phyloP scores from a whole-genome alignment of 345 rosid species.

The Trapa incisa region DNA sequence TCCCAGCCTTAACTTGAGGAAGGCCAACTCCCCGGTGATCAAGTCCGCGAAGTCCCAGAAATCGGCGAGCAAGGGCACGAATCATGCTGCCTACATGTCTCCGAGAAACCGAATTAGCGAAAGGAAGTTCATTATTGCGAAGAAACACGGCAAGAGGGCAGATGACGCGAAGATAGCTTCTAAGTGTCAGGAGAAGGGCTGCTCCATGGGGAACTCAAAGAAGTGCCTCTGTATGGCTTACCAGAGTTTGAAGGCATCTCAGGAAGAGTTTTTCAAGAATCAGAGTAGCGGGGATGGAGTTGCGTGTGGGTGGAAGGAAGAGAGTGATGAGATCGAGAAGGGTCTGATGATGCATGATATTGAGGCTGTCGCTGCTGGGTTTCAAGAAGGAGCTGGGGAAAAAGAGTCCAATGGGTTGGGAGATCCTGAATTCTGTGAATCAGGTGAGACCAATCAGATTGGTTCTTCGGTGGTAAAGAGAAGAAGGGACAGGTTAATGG shows the following conservation, averaged over 20 bases:
- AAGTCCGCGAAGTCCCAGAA: slow-evolving; percentile 52
- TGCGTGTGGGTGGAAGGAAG: slow-evolving; percentile 12
- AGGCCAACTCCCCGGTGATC: slow-evolving; percentile 24
- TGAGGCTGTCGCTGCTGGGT: slow-evolving; percentile 10
- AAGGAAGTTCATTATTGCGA: slow-evolving; percentile 73
- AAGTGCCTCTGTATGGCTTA: slow-evolving; percentile 80
- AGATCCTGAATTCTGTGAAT: slow-evolving; percentile 8
- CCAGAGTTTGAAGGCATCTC: slow-evolving; percentile 68
- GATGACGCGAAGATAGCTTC: slow-evolving; percentile 30
- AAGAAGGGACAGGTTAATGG: slow-evolving; percentile 56
- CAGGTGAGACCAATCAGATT: slow-evolving; percentile 12
- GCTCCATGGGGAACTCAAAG: slow-evolving; percentile 28
- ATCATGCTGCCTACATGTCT: background rate
- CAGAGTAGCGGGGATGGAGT: slow-evolving; percentile 10
- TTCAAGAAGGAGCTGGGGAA: background rate
- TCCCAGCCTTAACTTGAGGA: slow-evolving; percentile 27
- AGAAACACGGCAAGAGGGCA: slow-evolving; percentile 50
- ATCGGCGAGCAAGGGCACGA: slow-evolving; percentile 17
- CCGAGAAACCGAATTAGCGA: slow-evolving; percentile 17
- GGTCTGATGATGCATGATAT: slow-evolving; percentile 16
- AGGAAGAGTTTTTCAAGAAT: slow-evolving; percentile 62
- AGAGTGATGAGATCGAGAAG: slow-evolving; percentile 19
- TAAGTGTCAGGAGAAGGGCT: slow-evolving; percentile 43
- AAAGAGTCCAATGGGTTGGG: slow-evolving; percentile 13
- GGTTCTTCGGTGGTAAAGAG: slow-evolving; percentile 54